Conservation (phyloP, 2,329 filamentous ascomycete genomes). For the Talaromyces atroroseus region DNA sequence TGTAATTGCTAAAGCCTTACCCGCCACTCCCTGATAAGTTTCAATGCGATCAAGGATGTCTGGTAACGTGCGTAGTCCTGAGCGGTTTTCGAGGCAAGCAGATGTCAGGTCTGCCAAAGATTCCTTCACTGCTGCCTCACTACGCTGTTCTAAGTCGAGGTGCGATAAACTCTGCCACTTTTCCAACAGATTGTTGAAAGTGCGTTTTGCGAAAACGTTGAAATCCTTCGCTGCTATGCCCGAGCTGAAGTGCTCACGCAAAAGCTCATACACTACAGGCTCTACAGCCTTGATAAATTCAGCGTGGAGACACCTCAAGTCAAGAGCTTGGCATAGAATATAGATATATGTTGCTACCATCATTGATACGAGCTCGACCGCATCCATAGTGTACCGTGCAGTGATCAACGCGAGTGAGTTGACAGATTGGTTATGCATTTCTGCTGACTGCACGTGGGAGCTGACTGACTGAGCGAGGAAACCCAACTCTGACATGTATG, state of each 20-base stretch:
- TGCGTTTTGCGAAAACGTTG: constrained; percentile 3
- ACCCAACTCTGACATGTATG: constrained; percentile 58
- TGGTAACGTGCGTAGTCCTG: background rate
- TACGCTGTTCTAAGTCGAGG: constrained; percentile 12
- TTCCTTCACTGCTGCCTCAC: constrained; percentile 8
- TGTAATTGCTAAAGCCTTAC: background rate
- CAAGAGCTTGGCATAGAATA: constrained; percentile 55
- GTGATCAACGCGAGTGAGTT: constrained; percentile 61
- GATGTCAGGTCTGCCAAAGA: constrained; percentile 11
- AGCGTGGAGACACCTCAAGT: constrained; percentile 37
- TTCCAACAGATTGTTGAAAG: constrained; percentile 5
- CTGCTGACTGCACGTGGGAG: constrained; percentile 59
- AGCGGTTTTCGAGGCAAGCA: constrained; percentile 4
- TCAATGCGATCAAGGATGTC: constrained; percentile 3
- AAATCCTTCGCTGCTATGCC: constrained; percentile 1
- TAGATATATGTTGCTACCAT: constrained; percentile 53
- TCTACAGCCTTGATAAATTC: constrained; percentile 12
- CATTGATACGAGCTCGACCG: constrained; percentile 52
- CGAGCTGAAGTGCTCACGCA: constrained; percentile 8
- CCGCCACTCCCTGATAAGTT: constrained; percentile 7
- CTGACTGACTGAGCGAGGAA: constrained; percentile 59
- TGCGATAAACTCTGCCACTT: constrained; percentile 15
- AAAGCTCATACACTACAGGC: constrained; percentile 5
- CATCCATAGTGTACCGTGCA: constrained; percentile 52
- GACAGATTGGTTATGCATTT: constrained; percentile 62